A percentile compares a stretch with the other conserved stretches of the same genome.
Conservation (phyloP, 2,329 filamentous ascomycete species). For the Leptosphaerulina australis region DNA sequence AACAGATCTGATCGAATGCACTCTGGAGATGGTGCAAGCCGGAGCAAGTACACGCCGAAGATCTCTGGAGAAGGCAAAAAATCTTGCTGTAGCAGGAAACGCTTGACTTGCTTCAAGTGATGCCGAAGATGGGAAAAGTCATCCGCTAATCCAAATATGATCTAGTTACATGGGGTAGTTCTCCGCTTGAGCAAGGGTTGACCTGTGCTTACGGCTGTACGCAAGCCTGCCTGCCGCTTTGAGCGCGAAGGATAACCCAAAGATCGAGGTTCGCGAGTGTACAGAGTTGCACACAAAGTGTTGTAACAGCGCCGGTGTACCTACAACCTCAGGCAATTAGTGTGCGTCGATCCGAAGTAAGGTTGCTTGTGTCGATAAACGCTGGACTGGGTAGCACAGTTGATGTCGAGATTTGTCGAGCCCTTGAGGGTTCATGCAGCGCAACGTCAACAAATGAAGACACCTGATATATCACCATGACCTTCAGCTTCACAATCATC, state of each 20-base stretch:
- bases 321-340: neutral
- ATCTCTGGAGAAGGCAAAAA: conserved; percentile 22
- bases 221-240: conserved; percentile 18
- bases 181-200: conserved; percentile 12
- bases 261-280: conserved; percentile 2
- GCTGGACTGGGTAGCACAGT: conserved; percentile 7
- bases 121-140: conserved; percentile 11
- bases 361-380: conserved; percentile 4
- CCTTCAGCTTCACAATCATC: neutral
- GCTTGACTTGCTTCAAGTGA: conserved; percentile 21
- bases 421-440: conserved; percentile 11
- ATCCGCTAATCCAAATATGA: neutral
- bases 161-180: conserved; percentile 7
- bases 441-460: conserved; percentile 11
- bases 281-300: conserved; percentile 1
- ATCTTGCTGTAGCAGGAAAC: conserved; percentile 19
- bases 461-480: neutral
- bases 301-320: conserved; percentile 1
- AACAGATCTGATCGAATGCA: conserved; percentile 6
- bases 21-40: conserved; percentile 9
- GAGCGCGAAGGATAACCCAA: conserved; percentile 14
- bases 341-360: conserved; percentile 1
- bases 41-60: conserved; percentile 20
- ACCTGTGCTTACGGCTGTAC: conserved; percentile 10
- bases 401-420: neutral